A percentile compares a stretch with the other conserved stretches of the same genome.
Evolutionary conservation across 805 yeast genomes (phyloP).

Genomic region (Saccharomycopsis babjevae): DNA sequence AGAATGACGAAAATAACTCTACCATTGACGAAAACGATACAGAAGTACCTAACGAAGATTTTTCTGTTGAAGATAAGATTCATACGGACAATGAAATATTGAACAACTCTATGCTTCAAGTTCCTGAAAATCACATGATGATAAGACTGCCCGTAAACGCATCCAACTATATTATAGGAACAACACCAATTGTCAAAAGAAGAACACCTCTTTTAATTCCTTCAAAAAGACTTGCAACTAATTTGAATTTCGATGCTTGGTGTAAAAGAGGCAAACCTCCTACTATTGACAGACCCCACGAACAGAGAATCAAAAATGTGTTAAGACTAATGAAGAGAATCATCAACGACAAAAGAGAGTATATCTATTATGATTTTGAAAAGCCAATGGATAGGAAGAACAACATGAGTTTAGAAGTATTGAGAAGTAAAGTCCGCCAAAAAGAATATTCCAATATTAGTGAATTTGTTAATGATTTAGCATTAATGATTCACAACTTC

Average conservation of each 20-base stretch:
- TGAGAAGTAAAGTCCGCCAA: conserved; percentile 75
- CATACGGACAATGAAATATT: not conserved
- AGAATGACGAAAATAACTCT: not conserved
- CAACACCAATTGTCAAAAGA: not conserved
- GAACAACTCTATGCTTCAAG: not conserved
- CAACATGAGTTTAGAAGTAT: conserved; percentile 62
- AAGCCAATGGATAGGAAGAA: conserved; percentile 65
- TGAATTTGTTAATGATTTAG: conserved; percentile 66
- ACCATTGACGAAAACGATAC: conserved; percentile 1
- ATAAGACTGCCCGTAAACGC: not conserved
- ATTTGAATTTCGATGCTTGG: conserved; percentile 24
- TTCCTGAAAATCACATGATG: not conserved
- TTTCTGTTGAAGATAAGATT: not conserved
- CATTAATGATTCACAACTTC: conserved; percentile 63
- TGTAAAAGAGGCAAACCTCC: conserved; percentile 86
- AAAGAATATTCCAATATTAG: conserved; percentile 73
- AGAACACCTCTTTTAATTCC: not conserved
- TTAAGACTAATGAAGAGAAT: conserved; percentile 73
- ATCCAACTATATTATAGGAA: not conserved
- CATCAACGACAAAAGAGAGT: conserved; percentile 39
- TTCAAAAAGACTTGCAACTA: not conserved
- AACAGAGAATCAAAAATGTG: conserved; percentile 81
- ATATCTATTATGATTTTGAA: conserved; percentile 59
- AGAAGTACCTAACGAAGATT: not conserved
- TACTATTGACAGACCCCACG: conserved; percentile 82